A percentile compares a stretch with the other conserved stretches of the same genome.
phyloP scores from a whole-genome alignment of 371 early-diverging fungal genomes.

The Mortierella sp. region DNA sequence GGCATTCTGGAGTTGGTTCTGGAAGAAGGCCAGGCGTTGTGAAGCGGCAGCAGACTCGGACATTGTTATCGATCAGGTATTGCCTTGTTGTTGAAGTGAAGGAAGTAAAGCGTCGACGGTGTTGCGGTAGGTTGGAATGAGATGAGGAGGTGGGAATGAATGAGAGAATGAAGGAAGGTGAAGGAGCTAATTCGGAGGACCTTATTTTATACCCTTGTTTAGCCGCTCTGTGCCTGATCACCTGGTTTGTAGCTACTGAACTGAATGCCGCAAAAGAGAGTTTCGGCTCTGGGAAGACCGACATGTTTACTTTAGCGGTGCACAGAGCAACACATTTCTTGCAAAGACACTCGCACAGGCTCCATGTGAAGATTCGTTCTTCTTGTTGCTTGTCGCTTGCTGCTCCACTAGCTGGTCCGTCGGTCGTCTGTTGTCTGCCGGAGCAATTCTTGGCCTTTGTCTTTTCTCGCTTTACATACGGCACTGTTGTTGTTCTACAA shows the following conservation, averaged over 20 bases:
- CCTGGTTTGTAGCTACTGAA: not conserved
- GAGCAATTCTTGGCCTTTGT: not conserved
- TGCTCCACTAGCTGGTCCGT: not conserved
- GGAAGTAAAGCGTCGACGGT: not conserved
- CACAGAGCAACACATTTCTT: not conserved
- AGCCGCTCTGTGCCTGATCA: not conserved
- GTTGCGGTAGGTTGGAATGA: no score
- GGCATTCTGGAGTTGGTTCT: constrained; percentile 46
- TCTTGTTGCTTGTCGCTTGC: not conserved
- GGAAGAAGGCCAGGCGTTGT: constrained; percentile 38
- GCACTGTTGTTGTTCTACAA: not conserved
- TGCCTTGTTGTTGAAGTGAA: not conserved
- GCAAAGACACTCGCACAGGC: not conserved
- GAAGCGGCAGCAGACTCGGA: constrained; percentile 33
- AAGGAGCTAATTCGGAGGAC: not conserved
- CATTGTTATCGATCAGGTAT: constrained; percentile 19
- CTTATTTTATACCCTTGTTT: not conserved
- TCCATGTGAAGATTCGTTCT: constrained; percentile 12
- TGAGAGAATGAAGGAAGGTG: not conserved
- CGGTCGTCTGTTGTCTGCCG: not conserved
- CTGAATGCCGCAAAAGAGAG: not conserved
- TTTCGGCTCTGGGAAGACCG: no score
- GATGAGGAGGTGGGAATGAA: not conserved
- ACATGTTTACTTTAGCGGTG: constrained; percentile 9
- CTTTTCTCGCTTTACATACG: not conserved